Base-by-base conservation (phyloP, 345 rosid species). In the Populus tremula region DNA sequence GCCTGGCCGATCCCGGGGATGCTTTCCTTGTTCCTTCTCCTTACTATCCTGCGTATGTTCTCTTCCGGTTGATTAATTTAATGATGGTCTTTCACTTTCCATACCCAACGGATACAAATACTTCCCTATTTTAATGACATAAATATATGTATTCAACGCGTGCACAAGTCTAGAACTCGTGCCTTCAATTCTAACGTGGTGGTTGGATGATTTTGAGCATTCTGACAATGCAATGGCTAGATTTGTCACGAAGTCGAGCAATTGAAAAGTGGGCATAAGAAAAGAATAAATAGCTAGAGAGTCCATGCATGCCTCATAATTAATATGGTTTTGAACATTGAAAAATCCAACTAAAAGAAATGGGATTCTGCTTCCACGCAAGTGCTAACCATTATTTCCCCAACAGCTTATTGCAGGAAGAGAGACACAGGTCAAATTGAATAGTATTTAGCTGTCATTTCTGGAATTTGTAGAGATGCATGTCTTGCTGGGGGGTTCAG, bases 11-110 rank as follows among this genome's bases (percentile, higher is more conserved):
- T 77, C 98, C 87, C 0, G 97, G 90, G 41, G 97, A 93, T 65
- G 95, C 90, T 76, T 92, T 92, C 66, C 94, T 94, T 53, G 86
- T 90, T 23, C 97, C 98, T 6, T 56, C 97, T 5, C 98, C 98
- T 21, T 91, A 88, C 63, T 93, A 94, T 70, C 88, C 97, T 5
- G 97, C 87, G 98, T 94, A 92, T 12, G 87, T 31, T 56, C 43
- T 41, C 33, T 17, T 12, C 21, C 12, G 16, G 29, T 45, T 23
- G 8, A 6, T 54, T 33, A 53, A 3, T 50, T 25, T 70, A 17
- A 66, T 47, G 6, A 4, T 16, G 53, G 18, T 47, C 53, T 47
- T 47, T 47, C 53, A 47, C 14, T 47, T 12, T 47, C 50, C 18
- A 47, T 13, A 47, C 10, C 50, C 50, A 47, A 47, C 16, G 6